Conservation (phyloP, 2,329 filamentous ascomycete genomes). For the Tricladium varicosporioides region DNA sequence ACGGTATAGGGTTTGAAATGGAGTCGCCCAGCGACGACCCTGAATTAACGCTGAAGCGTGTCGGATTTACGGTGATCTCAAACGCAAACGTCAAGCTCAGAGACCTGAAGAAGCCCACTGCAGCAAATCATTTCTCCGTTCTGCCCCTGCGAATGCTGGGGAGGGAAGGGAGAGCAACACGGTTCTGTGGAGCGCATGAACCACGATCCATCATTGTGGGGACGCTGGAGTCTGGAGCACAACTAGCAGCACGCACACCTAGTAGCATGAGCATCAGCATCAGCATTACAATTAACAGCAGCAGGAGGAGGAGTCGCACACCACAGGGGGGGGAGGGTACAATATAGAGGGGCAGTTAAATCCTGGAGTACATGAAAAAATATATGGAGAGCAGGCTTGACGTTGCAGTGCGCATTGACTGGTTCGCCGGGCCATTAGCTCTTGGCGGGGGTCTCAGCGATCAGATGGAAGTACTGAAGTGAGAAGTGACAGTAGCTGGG, state of each 20-base stretch:
- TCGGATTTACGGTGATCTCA: neutral
- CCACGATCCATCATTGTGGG: conserved; percentile 7
- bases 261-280: neutral
- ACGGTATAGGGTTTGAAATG: neutral
- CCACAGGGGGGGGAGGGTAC: neutral
- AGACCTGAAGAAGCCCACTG: neutral
- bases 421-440: conserved; percentile 8
- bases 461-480: conserved; percentile 5
- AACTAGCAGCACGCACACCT: neutral
- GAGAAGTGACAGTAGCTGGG: conserved; percentile 8
- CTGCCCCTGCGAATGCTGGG: neutral
- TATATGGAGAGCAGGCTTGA: neutral
- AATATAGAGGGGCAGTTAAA: neutral
- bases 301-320: neutral
- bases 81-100: conserved; percentile 1
- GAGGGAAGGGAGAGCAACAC: neutral
- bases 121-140: conserved; percentile 6
- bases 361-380: neutral
- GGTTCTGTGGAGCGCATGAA: conserved; percentile 12
- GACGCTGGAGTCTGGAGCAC: neutral
- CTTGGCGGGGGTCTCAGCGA: conserved; percentile 1
- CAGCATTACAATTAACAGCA: neutral
- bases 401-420: conserved; percentile 8
- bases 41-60: neutral
- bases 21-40: neutral